These are phyloP conservation scores for Karstenula rhodostoma DNA, from an alignment of 2,329 filamentous ascomycete species.

Conservation along the genomic window DNA sequence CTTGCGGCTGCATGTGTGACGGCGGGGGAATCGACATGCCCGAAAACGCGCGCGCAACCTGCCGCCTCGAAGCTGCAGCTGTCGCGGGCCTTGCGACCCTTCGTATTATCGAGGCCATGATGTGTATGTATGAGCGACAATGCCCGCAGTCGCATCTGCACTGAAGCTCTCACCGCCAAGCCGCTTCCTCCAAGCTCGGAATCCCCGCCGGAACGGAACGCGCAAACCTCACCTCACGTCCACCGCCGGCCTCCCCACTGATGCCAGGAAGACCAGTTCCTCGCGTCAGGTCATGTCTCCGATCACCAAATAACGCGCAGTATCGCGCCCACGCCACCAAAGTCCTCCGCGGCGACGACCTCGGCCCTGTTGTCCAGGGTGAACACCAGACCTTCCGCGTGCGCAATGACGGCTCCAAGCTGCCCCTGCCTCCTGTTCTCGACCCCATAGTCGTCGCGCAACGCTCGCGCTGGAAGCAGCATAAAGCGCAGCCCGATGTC, in stretches of 20 bases:
- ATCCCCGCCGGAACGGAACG: slow-evolving; percentile 17
- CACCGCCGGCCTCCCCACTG: slow-evolving; percentile 19
- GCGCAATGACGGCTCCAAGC: slow-evolving; percentile 44
- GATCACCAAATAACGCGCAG: slow-evolving; percentile 23
- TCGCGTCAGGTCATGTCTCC: slow-evolving; percentile 29
- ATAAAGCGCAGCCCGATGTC: slow-evolving; percentile 52
- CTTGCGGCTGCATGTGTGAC: slow-evolving; percentile 21
- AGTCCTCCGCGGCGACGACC: slow-evolving; percentile 27
- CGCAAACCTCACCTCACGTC: background rate
- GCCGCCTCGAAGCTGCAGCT: slow-evolving; percentile 18
- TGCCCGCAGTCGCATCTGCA: slow-evolving; percentile 12
- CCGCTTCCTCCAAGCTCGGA: slow-evolving; percentile 29
- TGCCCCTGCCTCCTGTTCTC: slow-evolving; percentile 60
- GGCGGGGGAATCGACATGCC: slow-evolving; percentile 24
- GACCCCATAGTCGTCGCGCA: slow-evolving; percentile 52
- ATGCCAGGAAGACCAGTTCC: slow-evolving; percentile 39
- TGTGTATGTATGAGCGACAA: slow-evolving; percentile 23
- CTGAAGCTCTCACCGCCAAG: slow-evolving; percentile 23
- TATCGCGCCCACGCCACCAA: slow-evolving; percentile 25
- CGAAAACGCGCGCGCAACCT: slow-evolving; percentile 36
- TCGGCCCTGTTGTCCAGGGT: slow-evolving; percentile 43
- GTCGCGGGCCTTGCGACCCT: slow-evolving; percentile 30
- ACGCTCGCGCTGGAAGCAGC: slow-evolving; percentile 47
- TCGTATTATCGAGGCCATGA: slow-evolving; percentile 44
- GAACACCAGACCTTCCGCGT: slow-evolving; percentile 41